phyloP scores from a whole-genome alignment of 2,329 filamentous ascomycete genomes.

The Colletotrichum sp. region DNA sequence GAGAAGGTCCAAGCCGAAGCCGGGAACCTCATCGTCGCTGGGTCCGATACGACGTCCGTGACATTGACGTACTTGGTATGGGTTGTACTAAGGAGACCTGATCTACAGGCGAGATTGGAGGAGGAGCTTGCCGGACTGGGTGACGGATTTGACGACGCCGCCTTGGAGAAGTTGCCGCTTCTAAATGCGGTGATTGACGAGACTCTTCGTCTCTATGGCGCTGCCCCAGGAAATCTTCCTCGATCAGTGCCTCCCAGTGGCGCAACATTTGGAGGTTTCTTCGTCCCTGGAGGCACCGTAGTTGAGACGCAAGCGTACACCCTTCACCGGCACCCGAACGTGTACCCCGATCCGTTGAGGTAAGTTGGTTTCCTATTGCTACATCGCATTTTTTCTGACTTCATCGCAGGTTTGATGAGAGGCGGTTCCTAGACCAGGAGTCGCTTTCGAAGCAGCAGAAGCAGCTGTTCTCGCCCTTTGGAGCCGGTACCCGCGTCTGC shows the following conservation, averaged over 20 bases:
- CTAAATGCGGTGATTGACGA: conserved; percentile 50
- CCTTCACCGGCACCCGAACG: conserved; percentile 46
- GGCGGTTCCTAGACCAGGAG: not conserved
- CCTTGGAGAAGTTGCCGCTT: conserved; percentile 41
- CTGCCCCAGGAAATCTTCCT: conserved; percentile 44
- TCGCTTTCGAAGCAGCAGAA: conserved; percentile 41
- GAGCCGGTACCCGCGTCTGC: conserved; percentile 51
- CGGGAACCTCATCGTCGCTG: conserved; percentile 51
- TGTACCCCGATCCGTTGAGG: conserved; percentile 45
- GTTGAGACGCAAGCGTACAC: conserved; percentile 50
- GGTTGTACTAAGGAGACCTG: conserved; percentile 35
- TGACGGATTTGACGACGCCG: conserved; percentile 31
- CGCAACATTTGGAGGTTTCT: conserved; percentile 39
- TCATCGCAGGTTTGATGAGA: not conserved
- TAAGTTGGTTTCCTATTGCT: accelerated
- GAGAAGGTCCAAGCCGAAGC: conserved; percentile 45
- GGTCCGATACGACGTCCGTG: conserved; percentile 56
- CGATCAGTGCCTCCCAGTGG: conserved; percentile 44
- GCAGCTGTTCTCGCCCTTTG: conserved; percentile 57
- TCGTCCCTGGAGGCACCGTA: conserved; percentile 41
- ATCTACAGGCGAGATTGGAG: conserved; percentile 34
- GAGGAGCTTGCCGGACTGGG: conserved; percentile 32
- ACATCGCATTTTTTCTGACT: not conserved
- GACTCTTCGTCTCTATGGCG: conserved; percentile 46
- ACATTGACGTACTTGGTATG: conserved; percentile 54